Conservation (phyloP, 2,329 filamentous ascomycete species). For the Venturia nashicola region DNA sequence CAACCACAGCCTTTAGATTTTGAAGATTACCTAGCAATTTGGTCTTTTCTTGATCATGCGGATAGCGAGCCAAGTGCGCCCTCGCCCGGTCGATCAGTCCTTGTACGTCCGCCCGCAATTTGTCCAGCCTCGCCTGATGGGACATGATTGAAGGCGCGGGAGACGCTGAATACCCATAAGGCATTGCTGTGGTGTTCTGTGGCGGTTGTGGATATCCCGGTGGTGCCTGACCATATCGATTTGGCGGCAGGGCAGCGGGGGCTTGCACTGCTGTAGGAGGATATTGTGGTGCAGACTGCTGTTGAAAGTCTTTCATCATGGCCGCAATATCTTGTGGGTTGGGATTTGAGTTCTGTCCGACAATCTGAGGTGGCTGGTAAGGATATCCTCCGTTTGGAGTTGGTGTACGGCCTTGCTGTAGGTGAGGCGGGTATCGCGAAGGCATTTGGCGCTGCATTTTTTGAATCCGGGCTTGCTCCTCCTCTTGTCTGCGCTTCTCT, state of each 20-base stretch:
- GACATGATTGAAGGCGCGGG: conserved; percentile 5
- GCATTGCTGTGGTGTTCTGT: conserved; percentile 17
- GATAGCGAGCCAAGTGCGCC: conserved; percentile 62
- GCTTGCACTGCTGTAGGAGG: conserved; percentile 12
- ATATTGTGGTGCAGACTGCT: conserved; percentile 20
- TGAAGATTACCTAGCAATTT: conserved; percentile 73
- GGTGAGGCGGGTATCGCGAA: conserved; percentile 28
- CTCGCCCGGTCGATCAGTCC: conserved; percentile 62
- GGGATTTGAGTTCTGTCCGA: conserved; percentile 3
- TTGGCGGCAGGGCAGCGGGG: conserved; percentile 24
- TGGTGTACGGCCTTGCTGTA: conserved; percentile 5
- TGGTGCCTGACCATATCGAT: conserved; percentile 28
- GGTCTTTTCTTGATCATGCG: conserved; percentile 63
- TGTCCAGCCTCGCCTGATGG: conserved; percentile 8
- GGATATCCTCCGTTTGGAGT: conserved; percentile 5
- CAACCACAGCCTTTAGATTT: conserved; percentile 71
- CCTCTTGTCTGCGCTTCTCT: conserved; percentile 40
- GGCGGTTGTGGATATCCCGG: conserved; percentile 19
- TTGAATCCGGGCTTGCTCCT: conserved; percentile 29
- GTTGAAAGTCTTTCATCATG: conserved; percentile 5
- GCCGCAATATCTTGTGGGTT: conserved; percentile 2
- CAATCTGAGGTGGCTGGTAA: conserved; percentile 3
- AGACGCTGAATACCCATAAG: neutral
- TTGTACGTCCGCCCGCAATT: conserved; percentile 72
- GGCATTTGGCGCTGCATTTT: conserved; percentile 3